Base-by-base conservation (phyloP, 1,139 yeast species). In the Chernovozyma sophiae-reginae region DNA sequence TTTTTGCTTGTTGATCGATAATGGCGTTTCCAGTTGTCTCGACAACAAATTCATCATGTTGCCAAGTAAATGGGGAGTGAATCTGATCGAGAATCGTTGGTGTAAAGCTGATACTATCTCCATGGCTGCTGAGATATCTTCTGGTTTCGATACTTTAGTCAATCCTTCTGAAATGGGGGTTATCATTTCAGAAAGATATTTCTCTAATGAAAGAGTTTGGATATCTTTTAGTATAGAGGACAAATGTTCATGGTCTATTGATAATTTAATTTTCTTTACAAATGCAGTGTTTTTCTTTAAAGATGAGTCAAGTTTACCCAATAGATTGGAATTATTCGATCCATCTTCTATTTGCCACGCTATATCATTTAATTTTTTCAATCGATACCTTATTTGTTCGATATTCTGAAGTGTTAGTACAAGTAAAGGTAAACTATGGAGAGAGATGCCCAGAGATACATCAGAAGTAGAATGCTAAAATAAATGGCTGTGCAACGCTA, bases 211-310 rank as follows among this genome's bases (percentile, higher is more conserved):
- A 3, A 85, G 61, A 2, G 79, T 68, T 10, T 65, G 54, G 31
- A 89, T 71, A 40, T 87, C 96, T 39, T 74, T 74, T 23, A 86
- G 43, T 4, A 86, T 58, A 4, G 69, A 55, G 4, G 53, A 49
- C 33, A 47, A 51, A 30, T 62, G 65, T 33, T 63, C 67, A 20
- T 63, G 58, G 27, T 63, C 72, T 31, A 87, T 62, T 3, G 81
- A 69, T 3, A 74, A 67, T 43, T 81, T 72, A 36, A 87, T 59
- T 49, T 83, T 83, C 52, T 82, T 83, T 40, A 87, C 81, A 48
- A 87, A 86, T 0, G 89, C 84, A 4, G 89, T 81, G 54, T 90
- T 87, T 55, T 83, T 86, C 66, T 89, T 90, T 43, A 90, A 64
- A 36, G 92, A 81, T 0, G 95, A 68, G 53, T 90, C 97, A 13